phyloP scores from a whole-genome alignment of 1,284 basidiomycete species.

The Naganishia sp. region DNA sequence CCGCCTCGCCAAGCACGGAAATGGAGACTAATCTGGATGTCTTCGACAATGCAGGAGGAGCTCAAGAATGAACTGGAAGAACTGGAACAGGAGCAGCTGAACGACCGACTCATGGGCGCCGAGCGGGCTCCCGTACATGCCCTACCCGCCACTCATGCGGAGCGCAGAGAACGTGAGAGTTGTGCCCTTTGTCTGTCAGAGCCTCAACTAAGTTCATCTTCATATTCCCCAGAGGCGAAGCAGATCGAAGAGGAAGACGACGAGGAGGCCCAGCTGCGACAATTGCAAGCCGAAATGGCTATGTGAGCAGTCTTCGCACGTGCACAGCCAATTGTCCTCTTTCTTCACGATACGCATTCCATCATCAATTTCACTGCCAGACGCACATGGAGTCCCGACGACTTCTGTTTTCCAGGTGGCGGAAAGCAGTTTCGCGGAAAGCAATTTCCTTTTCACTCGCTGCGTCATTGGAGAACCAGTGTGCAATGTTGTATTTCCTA shows the following conservation, averaged over 20 bases:
- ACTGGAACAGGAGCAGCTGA: constrained; percentile 87
- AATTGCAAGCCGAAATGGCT: constrained; percentile 87
- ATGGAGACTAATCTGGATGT: too few relatives aligned
- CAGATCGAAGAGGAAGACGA: constrained; percentile 74
- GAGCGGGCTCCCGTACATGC: constrained; percentile 87
- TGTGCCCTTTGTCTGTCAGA: too few relatives aligned
- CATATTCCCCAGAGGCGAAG: constrained; percentile 48
- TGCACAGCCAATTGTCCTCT: neutral
- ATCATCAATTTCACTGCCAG: neutral
- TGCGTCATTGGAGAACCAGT: neutral
- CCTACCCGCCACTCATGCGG: constrained; percentile 60
- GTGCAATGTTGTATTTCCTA: constrained; percentile 1
- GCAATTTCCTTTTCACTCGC: neutral
- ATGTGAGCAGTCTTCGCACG: constrained; percentile 59
- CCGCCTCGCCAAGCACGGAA: neutral
- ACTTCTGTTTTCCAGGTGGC: neutral
- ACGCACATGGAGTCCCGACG: too few relatives aligned
- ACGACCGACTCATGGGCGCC: constrained; percentile 81
- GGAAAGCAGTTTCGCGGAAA: neutral
- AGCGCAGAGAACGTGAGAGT: constrained; percentile 59
- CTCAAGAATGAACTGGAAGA: constrained; percentile 82
- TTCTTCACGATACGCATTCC: neutral
- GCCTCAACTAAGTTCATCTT: constrained; percentile 24
- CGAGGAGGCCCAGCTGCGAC: constrained; percentile 87
- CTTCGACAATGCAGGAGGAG: constrained; percentile 63